Conservation (phyloP, 129 eudicot genomes). For the Helianthus tuberosus region DNA sequence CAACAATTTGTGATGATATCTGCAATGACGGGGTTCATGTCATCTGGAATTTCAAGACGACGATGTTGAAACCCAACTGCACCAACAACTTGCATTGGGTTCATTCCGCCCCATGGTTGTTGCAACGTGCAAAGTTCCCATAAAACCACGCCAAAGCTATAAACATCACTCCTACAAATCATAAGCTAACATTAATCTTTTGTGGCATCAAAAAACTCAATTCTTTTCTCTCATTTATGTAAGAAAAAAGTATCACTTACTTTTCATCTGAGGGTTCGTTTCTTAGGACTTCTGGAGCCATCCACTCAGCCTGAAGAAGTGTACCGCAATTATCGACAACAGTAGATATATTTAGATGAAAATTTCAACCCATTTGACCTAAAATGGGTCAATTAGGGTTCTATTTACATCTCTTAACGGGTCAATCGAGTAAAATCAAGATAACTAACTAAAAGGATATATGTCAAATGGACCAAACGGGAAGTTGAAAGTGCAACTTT, state of each 20-base stretch:
- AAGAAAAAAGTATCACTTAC: conserved; percentile 43
- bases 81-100: conserved; percentile 99
- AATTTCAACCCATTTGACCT: not conserved
- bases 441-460: not conserved
- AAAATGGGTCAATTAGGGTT: not conserved
- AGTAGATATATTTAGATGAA: not conserved
- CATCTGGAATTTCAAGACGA: conserved; percentile 87
- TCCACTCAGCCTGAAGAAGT: conserved; percentile 94
- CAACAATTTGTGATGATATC: conserved; percentile 80
- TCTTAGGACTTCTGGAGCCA: conserved; percentile 99
- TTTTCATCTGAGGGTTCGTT: conserved; percentile 96
- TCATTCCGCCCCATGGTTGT: conserved; percentile 99
- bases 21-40: conserved; percentile 72
- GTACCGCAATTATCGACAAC: conserved; percentile 6
- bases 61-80: conserved; percentile 99
- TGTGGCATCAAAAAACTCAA: conserved; percentile 11
- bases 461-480: not conserved
- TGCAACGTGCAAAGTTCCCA: conserved; percentile 98
- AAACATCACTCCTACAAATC: conserved; percentile 80
- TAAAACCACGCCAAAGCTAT: conserved; percentile 87
- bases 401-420: not conserved
- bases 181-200: conserved; percentile 4
- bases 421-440: not conserved
- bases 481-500: not conserved
- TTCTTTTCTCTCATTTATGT: not conserved